Evolutionary conservation across 1,139 yeast species (phyloP).

Genomic region (Lodderomyces oxycetoniae): DNA sequence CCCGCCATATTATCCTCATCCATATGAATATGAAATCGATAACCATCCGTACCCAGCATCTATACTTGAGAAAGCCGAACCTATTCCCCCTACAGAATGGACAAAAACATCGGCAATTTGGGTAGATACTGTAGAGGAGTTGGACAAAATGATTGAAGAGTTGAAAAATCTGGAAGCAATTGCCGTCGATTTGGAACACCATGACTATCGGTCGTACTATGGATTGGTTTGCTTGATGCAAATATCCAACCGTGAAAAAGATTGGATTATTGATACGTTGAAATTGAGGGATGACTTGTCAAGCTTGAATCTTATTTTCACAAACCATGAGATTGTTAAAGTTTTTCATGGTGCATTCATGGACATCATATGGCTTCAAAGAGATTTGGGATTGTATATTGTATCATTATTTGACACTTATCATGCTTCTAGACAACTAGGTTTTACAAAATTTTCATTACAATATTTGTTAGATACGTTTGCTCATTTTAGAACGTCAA

Average conservation of each 20-base stretch:
- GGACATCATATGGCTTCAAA: constrained; percentile 96
- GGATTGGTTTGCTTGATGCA: constrained; percentile 96
- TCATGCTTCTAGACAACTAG: constrained; percentile 77
- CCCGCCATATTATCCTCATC: constrained; percentile 71
- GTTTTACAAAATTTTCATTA: constrained; percentile 76
- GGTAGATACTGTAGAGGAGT: constrained; percentile 58
- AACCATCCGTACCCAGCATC: constrained; percentile 64
- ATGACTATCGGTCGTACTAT: constrained; percentile 82
- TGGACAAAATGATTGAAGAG: constrained; percentile 51
- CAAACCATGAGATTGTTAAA: constrained; percentile 76
- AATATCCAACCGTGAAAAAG: constrained; percentile 75
- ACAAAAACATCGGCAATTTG: constrained; percentile 56
- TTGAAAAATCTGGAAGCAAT: constrained; percentile 54
- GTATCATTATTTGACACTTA: constrained; percentile 91
- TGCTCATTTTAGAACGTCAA: constrained; percentile 84
- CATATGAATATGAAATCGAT: constrained; percentile 75
- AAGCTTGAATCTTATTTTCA: constrained; percentile 65
- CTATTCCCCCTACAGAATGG: constrained; percentile 64
- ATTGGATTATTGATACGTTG: constrained; percentile 78
- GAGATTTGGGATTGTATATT: constrained; percentile 88
- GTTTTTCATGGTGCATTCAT: constrained; percentile 95
- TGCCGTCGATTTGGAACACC: constrained; percentile 97
- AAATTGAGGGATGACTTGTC: constrained; percentile 69
- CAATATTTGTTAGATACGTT: constrained; percentile 78
- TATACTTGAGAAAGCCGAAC: constrained; percentile 44